Base-by-base conservation (phyloP, 768 basidiomycete species). In the Lactarius sanguifluus region DNA sequence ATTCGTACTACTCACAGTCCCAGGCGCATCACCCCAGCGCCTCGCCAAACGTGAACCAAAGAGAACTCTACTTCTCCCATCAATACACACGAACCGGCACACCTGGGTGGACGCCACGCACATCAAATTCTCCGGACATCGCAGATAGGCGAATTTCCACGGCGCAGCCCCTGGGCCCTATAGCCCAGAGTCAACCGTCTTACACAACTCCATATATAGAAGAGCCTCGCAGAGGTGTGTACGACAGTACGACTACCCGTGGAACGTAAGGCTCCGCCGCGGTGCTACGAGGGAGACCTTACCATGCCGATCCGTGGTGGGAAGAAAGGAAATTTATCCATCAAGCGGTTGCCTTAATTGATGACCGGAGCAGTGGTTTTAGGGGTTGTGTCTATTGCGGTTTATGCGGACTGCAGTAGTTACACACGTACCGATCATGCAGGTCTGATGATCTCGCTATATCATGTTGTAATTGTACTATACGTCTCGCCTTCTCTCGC, bases 381-480 rank as follows among this genome's bases (percentile, higher is more conserved):
- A 32, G 23, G 61, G 57, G 43, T 45, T 45, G 25, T 32, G 10
- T 58, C 57, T 59, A 20, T 66, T 32, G 30, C 54, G 12, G 34
- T 32, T 54, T 58, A 25, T 62, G 38, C 57, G 34, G 40, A 34
- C 40, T 32, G 32, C 56, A 43, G 56, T 50, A 58, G 38, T 58
- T 57, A 47, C n/a, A 23, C 36, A 36, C 25, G 56, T n/a, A 41
- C 38, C 47, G 65, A 62, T 66, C 65, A 18, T 61, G 65, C 30
- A 57, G 36, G 61, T 66, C 45, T 54, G 61, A 58, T 58, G 61
- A 36, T 57, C 56, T 66, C 28, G 47, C 36, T 30, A 38, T 62
- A 23, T 41, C 47, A 28, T 62, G 32, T 56, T 30, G 65, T 66
- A 66, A 20, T 56, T 30, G 65, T 66, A 66, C 61, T 61, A 66